Evolutionary conservation across 1,284 basidiomycete genomes (phyloP), one percentile per base, ranked within the genome.

Genomic region (Ustilago vetiveriae): DNA sequence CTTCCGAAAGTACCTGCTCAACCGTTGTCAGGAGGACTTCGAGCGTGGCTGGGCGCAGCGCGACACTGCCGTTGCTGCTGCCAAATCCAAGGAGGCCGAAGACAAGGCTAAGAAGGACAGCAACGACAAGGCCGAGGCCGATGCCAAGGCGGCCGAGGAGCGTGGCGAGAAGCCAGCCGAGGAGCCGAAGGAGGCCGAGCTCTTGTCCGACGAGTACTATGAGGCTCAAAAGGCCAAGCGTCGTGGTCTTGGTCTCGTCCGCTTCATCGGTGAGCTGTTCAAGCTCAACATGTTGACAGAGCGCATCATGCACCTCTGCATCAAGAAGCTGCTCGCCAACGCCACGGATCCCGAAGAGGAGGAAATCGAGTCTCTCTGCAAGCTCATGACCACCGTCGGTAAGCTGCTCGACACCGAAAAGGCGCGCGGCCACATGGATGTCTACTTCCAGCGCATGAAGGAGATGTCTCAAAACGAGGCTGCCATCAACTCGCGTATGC

Each of bases 231-330:
- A 97, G 86, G 94, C 94, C 39, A 97, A 97, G 86, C 92, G 94
- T 70, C 90, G 92, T 72, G 94, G 94, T 83, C 89, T 98, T 22
- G 95, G 95, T 86, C 88, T 98, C 64, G 92, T 98, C 83, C 92
- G 92, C 82, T 96, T 98, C 85, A 96, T 98, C 72, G 94, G 95
- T 78, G 94, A 98, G 85, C 86, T 98, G 56, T 98, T 94, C 90
- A 97, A 97, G 85, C 86, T 97, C 33, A 90, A 90, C 83, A 95
- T 96, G 92, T 85, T 96, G 51, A 92, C 91, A 40, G 91, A 92
- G 83, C 88, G 91, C 72, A 94, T 95, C 84, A 97, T 98, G 90
- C 91, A 94, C 84, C 89, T 92, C 81, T 98, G 94, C 85, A 89
- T 98, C 82, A 92, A 94, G 87, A 93, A 94, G 84, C 87, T 98